Evolutionary conservation across 805 yeast species (phyloP), one percentile per base, ranked within the genome.

Genomic region (Blastobotrys muscicola): DNA sequence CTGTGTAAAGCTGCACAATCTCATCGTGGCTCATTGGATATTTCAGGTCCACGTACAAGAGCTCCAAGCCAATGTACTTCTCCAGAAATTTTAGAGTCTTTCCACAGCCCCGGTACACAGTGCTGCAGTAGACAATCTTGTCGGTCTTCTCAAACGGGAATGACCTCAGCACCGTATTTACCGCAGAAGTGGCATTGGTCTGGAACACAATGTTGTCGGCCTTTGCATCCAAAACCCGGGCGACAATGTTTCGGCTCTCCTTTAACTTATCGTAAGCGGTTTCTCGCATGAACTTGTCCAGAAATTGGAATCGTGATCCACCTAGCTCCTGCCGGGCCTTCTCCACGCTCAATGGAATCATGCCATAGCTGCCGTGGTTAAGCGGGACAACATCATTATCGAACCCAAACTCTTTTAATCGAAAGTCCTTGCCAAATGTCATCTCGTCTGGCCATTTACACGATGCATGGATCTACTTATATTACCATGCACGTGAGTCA

Each of bases 361-460:
- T 61, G 1, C 86, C 87, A 53, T 60, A 81, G 1, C 83, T 72
- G 7, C 86, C 86, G 55, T 80, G 80, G 58, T 81, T 81, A 37
- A 79, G 69, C 10, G 75, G 73, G 3, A 58, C 56, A 8, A 67
- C 65, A 2, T 58, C 66, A 1, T 64, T 52, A 29, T 62, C 71
- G 9, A 76, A 62, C 1, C 65, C 52, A 55, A 76, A 81, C 54
- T 74, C 65, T 44, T 69, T 59, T n/a, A 65, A 55, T 44, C 71
- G 68, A 54, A 78, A 70, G 8, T 59, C 52, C 45, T 66, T 69
- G 5, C 85, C 84, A 53, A 78, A 76, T 31, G 33, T 9, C 26
- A 20, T 20, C 6, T 20, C 6, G 26, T 4, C 6, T n/a, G n/a
- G 26, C 26, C 6, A 20, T 20, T 4, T 20, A 6, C 6, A 4